Conservation (phyloP, 768 basidiomycete genomes). For the Pisolithus tinctorius region DNA sequence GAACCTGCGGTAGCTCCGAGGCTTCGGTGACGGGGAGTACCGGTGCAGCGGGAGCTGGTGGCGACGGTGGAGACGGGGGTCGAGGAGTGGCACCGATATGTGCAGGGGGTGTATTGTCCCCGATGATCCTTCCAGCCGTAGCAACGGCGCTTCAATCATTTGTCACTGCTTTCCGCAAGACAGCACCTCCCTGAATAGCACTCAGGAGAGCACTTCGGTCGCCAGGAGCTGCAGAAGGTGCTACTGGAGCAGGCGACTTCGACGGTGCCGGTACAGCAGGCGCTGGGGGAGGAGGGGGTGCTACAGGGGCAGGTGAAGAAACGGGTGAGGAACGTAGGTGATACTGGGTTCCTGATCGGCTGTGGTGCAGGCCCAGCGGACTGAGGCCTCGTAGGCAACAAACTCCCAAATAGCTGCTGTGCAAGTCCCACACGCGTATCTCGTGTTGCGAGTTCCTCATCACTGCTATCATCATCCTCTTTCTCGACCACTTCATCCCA, state of each 20-base stretch:
- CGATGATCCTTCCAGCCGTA: slow-evolving; percentile 72
- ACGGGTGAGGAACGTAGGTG: slow-evolving; percentile 12
- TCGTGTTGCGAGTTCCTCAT: too few relatives aligned
- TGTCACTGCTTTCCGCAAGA: slow-evolving; percentile 69
- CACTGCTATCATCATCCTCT: too few relatives aligned
- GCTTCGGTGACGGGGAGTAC: not conserved
- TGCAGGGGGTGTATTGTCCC: slow-evolving; percentile 60
- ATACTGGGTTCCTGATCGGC: slow-evolving; percentile 13
- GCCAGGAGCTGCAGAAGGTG: slow-evolving; percentile 31
- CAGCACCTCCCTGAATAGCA: slow-evolving; percentile 73
- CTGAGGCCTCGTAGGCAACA: slow-evolving; percentile 53
- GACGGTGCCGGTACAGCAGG: slow-evolving; percentile 25
- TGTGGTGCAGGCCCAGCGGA: slow-evolving; percentile 37
- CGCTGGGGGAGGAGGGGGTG: slow-evolving; percentile 30
- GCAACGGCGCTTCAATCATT: slow-evolving; percentile 73
- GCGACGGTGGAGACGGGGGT: slow-evolving; percentile 18
- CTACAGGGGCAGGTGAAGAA: slow-evolving; percentile 26
- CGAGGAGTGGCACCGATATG: slow-evolving; percentile 55
- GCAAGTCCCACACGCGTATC: slow-evolving; percentile 67
- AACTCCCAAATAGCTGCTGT: slow-evolving; percentile 67
- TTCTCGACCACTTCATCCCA: too few relatives aligned
- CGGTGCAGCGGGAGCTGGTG: slow-evolving; percentile 15
- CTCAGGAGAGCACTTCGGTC: slow-evolving; percentile 62
- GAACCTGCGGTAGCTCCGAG: slow-evolving; percentile 9
- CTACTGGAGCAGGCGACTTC: slow-evolving; percentile 26